phyloP scores from a whole-genome alignment of 1,284 basidiomycete species.

The Boletus austroedulis region DNA sequence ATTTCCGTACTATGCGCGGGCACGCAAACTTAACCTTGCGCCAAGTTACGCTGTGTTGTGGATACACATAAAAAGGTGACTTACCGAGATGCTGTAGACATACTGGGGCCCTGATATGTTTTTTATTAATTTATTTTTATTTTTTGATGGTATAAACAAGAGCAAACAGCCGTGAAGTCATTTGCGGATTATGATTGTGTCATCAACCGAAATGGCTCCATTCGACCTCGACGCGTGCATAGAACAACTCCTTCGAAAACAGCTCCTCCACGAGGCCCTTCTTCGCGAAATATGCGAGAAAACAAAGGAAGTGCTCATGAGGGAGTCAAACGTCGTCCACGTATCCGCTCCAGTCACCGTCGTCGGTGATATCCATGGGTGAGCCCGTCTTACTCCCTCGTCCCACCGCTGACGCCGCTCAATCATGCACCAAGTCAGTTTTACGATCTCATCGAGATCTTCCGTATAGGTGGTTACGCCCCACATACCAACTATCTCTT shows the following conservation, averaged over 20 bases:
- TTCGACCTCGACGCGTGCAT: conserved; percentile 97
- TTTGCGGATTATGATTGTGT: conserved; percentile 6
- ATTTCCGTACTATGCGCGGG: conserved; percentile 32
- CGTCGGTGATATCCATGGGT: conserved; percentile 99
- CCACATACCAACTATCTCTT: conserved; percentile 98
- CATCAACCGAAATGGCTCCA: conserved; percentile 63
- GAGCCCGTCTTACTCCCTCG: conserved; percentile 39
- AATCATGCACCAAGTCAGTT: conserved; percentile 75
- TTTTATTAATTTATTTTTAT: conserved; percentile 4
- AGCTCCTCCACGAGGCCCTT: conserved; percentile 88
- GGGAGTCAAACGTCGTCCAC: conserved; percentile 98
- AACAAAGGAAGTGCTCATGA: conserved; percentile 98
- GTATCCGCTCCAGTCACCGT: conserved; percentile 98
- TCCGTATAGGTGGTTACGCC: conserved; percentile 95
- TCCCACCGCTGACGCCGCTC: conserved; percentile 22
- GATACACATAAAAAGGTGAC: conserved; percentile 8
- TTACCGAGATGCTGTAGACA: conserved; percentile 17
- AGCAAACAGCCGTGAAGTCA: conserved; percentile 36
- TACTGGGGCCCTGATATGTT: conserved; percentile 20
- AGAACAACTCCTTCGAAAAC: conserved; percentile 84
- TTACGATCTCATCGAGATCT: conserved; percentile 99
- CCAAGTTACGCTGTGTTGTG: conserved; percentile 20
- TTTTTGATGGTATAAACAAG: conserved; percentile 35
- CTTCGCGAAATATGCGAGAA: conserved; percentile 97
- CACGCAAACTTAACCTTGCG: conserved; percentile 35